Conservation (phyloP, 228 moss, liverwort and hornwort species). For the Sphagnum fallax region DNA sequence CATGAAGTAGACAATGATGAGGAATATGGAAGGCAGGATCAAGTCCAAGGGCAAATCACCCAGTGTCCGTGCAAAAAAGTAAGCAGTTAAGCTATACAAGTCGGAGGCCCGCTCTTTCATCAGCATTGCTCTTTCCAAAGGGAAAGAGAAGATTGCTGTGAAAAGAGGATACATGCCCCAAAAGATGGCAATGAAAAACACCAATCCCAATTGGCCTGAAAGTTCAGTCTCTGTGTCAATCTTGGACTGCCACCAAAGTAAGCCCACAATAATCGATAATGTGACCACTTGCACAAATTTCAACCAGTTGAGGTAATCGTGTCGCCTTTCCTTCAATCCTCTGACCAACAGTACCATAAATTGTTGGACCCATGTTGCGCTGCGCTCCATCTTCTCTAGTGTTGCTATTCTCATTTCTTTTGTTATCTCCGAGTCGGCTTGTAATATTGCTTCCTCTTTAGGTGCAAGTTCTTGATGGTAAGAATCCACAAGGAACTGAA, state of each 20-base stretch:
- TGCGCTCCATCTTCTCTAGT: slow-evolving; percentile 48
- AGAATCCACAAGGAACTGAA: slow-evolving; percentile 31
- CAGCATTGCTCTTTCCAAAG: slow-evolving; percentile 67
- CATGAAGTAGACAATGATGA: slow-evolving; percentile 77
- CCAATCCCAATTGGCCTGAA: slow-evolving; percentile 54
- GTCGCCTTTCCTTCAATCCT: slow-evolving; percentile 68
- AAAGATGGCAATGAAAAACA: slow-evolving; percentile 62
- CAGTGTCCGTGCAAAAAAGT: slow-evolving; percentile 57
- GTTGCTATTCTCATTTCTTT: slow-evolving; percentile 44
- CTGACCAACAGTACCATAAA: slow-evolving; percentile 50
- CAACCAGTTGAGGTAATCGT: slow-evolving; percentile 62
- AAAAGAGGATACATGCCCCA: slow-evolving; percentile 82
- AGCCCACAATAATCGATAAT: slow-evolving; percentile 46
- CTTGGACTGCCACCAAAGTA: slow-evolving; percentile 69
- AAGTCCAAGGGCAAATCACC: slow-evolving; percentile 78
- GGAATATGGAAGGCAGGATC: slow-evolving; percentile 50
- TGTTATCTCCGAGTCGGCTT: slow-evolving; percentile 22
- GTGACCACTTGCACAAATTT: slow-evolving; percentile 45
- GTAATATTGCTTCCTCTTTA: slow-evolving; percentile 27
- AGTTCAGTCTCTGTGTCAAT: slow-evolving; percentile 14
- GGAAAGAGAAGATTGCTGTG: slow-evolving; percentile 77
- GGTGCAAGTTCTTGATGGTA: slow-evolving; percentile 40
- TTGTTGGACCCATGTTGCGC: slow-evolving; percentile 63
- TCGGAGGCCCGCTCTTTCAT: slow-evolving; percentile 72
- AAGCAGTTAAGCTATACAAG: slow-evolving; percentile 66